Percentiles rank a stretch among this genome's conserved stretches.
Conservation (phyloP, 2,329 filamentous ascomycete species). For the Arachnopeziza araneosa region DNA sequence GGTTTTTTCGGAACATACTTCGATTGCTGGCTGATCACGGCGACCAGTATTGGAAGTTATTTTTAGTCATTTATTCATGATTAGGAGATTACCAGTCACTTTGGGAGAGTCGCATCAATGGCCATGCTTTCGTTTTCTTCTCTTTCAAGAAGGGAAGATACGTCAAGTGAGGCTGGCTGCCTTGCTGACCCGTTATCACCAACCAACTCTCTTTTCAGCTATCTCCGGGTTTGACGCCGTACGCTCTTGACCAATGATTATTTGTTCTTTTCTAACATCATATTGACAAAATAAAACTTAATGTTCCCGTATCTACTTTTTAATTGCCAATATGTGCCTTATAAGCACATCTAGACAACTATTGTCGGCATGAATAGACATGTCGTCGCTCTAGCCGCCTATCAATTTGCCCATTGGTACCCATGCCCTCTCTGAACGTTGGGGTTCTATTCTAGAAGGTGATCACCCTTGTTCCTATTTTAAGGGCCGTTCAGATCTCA, state of each 20-base stretch:
- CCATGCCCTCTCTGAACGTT: not conserved
- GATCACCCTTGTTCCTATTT: not conserved
- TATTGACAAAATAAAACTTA: not conserved
- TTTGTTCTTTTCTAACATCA: too few species aligned
- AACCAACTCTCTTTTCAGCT: too few species aligned
- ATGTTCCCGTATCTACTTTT: not conserved
- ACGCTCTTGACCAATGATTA: too few species aligned
- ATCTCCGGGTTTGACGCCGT: too few species aligned
- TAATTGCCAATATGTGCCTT: not conserved
- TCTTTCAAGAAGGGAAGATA: too few species aligned
- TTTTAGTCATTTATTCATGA: not conserved
- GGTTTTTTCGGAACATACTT: not conserved
- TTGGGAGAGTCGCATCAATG: too few species aligned
- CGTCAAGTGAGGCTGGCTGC: too few species aligned
- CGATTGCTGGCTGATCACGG: not conserved
- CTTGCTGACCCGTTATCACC: too few species aligned
- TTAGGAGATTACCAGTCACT: not conserved
- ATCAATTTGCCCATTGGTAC: not conserved
- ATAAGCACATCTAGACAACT: not conserved
- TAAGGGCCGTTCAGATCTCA: not conserved
- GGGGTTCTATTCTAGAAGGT: not conserved
- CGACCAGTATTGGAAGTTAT: not conserved
- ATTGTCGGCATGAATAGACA: not conserved
- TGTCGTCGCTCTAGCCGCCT: not conserved
- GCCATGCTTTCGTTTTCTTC: too few species aligned